Conservation (phyloP, 306 rosid genomes). For the Ziziphus jujuba region DNA sequence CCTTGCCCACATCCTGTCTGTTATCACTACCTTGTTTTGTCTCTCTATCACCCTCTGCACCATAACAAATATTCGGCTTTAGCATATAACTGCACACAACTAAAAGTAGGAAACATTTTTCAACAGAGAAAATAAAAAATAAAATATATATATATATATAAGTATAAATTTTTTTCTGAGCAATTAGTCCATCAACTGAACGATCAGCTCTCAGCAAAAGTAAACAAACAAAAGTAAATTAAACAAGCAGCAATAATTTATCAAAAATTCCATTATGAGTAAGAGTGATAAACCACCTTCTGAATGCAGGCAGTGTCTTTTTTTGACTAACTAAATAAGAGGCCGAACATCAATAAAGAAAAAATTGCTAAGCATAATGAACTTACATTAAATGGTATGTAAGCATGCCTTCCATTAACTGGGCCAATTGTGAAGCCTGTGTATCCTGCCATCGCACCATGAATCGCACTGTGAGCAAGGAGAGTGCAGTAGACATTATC, state of each 20-base stretch:
- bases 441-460: conserved; percentile 79
- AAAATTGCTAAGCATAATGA: not conserved
- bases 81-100: not conserved
- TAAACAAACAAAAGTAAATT: too few relatives aligned
- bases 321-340: too few relatives aligned
- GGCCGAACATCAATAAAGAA: not conserved
- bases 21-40: conserved; percentile 58
- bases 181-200: too few relatives aligned
- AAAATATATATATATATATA: too few relatives aligned
- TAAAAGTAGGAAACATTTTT: too few relatives aligned
- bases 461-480: conserved; percentile 72
- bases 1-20: conserved; percentile 84
- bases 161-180: too few relatives aligned
- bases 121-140: too few relatives aligned
- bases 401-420: conserved; percentile 62
- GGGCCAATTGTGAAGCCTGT: conserved; percentile 70
- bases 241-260: too few relatives aligned
- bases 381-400: conserved; percentile 70
- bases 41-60: conserved; percentile 54
- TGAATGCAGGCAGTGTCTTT: not conserved
- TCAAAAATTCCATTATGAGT: not conserved
- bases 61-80: conserved; percentile 4
- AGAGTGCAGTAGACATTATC: conserved; percentile 70
- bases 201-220: too few relatives aligned
- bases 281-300: not conserved